phyloP scores from a whole-genome alignment of 192 early-diverging fungal genomes.

The Coemansia sp. region DNA sequence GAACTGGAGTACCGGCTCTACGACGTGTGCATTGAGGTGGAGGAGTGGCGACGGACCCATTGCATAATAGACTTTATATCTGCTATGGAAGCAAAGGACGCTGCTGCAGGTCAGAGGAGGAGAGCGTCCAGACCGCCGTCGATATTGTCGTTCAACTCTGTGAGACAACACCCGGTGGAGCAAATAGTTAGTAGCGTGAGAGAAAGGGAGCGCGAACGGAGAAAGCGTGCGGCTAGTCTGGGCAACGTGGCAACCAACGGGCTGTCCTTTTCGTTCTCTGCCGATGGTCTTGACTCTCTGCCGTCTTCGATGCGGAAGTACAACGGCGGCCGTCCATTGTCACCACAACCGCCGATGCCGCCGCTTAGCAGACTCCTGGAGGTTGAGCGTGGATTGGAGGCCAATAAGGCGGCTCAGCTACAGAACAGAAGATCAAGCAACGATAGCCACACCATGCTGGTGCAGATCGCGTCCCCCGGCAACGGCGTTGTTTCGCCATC shows the following conservation, averaged over 20 bases:
- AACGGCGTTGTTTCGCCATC: conserved; percentile 13
- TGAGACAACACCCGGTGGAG: conserved; percentile 10
- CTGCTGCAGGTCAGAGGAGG: not conserved
- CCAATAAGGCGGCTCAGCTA: not conserved
- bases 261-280: not conserved
- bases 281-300: not conserved
- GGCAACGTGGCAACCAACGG: conserved; percentile 1
- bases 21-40: conserved; percentile 36
- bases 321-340: not conserved
- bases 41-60: conserved; percentile 44
- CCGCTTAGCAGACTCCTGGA: conserved; percentile 43
- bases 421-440: conserved; percentile 1
- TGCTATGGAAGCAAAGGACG: not conserved
- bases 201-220: conserved; percentile 18
- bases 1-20: conserved; percentile 25
- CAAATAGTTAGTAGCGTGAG: conserved; percentile 21
- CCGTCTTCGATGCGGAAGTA: not conserved
- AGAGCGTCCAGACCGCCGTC: conserved; percentile 22
- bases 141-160: conserved; percentile 9
- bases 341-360: conserved; percentile 13
- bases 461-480: not conserved
- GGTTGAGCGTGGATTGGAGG: conserved; percentile 28
- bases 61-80: conserved; percentile 26
- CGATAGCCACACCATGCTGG: not conserved
- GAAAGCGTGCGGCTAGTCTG: conserved; percentile 15